Conservation (phyloP, 73 alveolate genomes). For the Paramecium tetraurelia region DNA sequence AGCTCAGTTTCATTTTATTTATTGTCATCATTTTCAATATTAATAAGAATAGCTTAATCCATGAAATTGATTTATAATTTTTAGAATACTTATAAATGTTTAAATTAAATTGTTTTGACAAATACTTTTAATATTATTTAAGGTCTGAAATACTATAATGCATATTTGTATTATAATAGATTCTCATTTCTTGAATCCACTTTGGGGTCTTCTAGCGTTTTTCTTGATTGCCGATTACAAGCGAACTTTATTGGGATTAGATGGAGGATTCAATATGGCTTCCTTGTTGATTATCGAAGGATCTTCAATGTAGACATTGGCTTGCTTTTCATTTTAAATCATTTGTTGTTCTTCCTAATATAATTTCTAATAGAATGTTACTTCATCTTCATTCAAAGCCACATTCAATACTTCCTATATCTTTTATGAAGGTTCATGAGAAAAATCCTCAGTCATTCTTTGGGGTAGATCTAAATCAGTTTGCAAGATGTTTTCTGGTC, state of each 20-base stretch:
- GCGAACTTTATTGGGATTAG: slow-evolving; percentile 47
- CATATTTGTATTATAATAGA: neutral
- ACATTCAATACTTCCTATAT: slow-evolving; percentile 56
- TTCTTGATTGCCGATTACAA: slow-evolving; percentile 39
- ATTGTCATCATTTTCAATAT: neutral
- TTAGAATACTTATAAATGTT: neutral
- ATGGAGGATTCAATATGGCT: slow-evolving; percentile 51
- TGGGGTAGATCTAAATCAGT: slow-evolving; percentile 85
- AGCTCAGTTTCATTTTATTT: neutral
- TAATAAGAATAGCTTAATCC: neutral
- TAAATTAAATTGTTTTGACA: neutral
- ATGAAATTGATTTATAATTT: neutral
- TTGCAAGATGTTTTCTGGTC: slow-evolving; percentile 73
- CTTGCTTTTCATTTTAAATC: slow-evolving; percentile 58
- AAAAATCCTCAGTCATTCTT: slow-evolving; percentile 85
- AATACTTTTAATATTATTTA: neutral
- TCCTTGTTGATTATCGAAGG: slow-evolving; percentile 58
- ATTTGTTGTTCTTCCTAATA: slow-evolving; percentile 51
- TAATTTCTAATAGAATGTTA: neutral
- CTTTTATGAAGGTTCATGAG: slow-evolving; percentile 64
- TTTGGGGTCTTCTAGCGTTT: slow-evolving; percentile 61
- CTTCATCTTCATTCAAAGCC: slow-evolving; percentile 63
- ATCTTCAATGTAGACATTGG: slow-evolving; percentile 58
- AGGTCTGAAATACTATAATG: neutral
- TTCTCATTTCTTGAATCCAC: slow-evolving; percentile 52